Conservation (phyloP, 1,284 basidiomycete species). For the Microbotryum intermedium region DNA sequence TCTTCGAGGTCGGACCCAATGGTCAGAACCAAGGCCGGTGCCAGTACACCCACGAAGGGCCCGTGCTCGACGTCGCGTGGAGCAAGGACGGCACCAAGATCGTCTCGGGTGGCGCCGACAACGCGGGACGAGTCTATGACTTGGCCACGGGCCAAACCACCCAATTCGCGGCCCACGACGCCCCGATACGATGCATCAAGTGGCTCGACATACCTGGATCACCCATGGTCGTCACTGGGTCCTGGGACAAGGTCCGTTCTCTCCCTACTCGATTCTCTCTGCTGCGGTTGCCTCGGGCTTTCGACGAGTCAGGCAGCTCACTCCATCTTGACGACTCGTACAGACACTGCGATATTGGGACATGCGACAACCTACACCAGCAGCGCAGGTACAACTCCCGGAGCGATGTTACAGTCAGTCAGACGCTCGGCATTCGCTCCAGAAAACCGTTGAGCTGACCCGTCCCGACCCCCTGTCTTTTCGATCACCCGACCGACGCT, state of each 20-base stretch:
- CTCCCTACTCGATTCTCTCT: too few relatives aligned
- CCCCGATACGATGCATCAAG: constrained; percentile 64
- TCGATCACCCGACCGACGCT: constrained; percentile 16
- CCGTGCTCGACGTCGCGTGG: constrained; percentile 15
- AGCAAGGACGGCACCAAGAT: constrained; percentile 63
- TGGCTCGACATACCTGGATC: constrained; percentile 62
- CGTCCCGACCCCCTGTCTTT: constrained; percentile 3
- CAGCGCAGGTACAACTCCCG: constrained; percentile 73
- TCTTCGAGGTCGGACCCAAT: constrained; percentile 33
- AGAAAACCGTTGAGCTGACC: too few relatives aligned
- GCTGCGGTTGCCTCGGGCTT: too few relatives aligned
- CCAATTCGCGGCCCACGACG: constrained; percentile 75
- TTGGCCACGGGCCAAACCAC: constrained; percentile 52
- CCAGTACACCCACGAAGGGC: constrained; percentile 62
- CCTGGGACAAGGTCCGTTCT: constrained; percentile 55
- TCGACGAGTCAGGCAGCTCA: too few relatives aligned
- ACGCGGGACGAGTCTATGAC: constrained; percentile 54
- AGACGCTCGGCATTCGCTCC: too few relatives aligned
- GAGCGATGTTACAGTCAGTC: constrained; percentile 65
- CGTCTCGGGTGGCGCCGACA: constrained; percentile 74
- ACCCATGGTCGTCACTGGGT: constrained; percentile 53
- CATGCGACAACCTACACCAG: constrained; percentile 59
- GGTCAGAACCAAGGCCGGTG: constrained; percentile 62
- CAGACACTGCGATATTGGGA: constrained; percentile 72
- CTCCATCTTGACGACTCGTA: too few relatives aligned